These are phyloP conservation scores for Gossypium raimondii DNA, from an alignment of 345 rosid genomes.

Conservation along the genomic window DNA sequence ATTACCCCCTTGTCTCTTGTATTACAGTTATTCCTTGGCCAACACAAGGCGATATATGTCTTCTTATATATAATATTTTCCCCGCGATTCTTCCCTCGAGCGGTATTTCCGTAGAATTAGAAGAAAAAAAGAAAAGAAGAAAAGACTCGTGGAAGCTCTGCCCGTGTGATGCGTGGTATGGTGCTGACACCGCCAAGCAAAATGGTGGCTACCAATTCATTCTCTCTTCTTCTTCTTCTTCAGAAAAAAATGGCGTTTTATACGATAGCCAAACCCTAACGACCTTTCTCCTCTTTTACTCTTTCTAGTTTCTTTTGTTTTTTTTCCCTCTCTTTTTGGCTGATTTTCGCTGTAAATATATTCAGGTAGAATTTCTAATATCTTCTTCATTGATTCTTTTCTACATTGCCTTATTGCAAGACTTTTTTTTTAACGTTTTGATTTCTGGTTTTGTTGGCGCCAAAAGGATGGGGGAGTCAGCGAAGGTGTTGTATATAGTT, in stretches of 20 bases:
- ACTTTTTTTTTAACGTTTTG: neutral
- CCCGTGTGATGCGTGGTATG: slow-evolving; percentile 10
- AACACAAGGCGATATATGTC: neutral
- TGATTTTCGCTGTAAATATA: neutral
- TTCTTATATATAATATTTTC: neutral
- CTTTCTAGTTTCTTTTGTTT: too few species aligned
- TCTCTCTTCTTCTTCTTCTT: neutral
- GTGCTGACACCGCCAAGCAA: neutral
- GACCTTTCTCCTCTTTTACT: neutral
- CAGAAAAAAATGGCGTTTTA: neutral
- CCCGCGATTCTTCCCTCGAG: neutral
- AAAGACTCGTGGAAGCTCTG: slow-evolving; percentile 11
- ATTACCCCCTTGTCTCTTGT: too few species aligned
- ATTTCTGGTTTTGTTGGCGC: neutral
- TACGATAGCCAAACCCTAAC: neutral
- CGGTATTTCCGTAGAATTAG: neutral
- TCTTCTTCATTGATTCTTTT: neutral
- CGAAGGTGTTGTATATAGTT: slow-evolving; percentile 78
- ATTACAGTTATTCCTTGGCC: too few species aligned
- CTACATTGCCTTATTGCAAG: neutral
- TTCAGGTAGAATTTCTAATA: neutral
- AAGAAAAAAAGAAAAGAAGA: neutral
- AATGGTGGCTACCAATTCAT: neutral
- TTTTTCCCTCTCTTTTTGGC: neutral
- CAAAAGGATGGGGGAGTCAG: slow-evolving; percentile 49